Conservation (phyloP, 805 yeast genomes). For the Candida ortonii region DNA sequence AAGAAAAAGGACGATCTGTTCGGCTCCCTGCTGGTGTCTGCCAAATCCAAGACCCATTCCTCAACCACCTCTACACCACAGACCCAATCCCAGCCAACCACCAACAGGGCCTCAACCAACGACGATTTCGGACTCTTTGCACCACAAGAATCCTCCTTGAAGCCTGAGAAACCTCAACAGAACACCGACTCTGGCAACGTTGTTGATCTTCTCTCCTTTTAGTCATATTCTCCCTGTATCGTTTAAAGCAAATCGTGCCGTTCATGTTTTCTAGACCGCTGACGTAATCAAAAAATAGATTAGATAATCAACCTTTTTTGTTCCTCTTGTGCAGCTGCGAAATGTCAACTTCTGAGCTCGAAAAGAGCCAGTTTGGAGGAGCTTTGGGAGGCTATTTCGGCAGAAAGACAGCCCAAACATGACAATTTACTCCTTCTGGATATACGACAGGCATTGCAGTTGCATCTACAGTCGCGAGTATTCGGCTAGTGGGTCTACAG, state of each 20-base stretch:
- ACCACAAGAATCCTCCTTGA: constrained; percentile 4
- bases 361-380: no score
- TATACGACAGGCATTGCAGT: constrained; percentile 88
- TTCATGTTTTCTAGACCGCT: no score
- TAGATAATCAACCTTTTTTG: no score
- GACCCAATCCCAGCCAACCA: constrained; percentile 14
- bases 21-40: constrained; percentile 64
- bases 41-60: constrained; percentile 46
- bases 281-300: no score
- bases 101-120: constrained; percentile 6
- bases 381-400: background rate
- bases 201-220: constrained; percentile 49
- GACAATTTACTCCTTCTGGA: constrained; percentile 83
- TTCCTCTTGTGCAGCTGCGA: no score
- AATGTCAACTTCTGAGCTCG: no score
- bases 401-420: constrained; percentile 27
- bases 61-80: constrained; percentile 17
- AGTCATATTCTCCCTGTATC: no score
- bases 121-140: constrained; percentile 16
- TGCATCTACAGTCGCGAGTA: constrained; percentile 83
- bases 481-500: constrained; percentile 8
- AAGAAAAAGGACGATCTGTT: constrained; percentile 60
- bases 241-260: no score
- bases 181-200: constrained; percentile 34
- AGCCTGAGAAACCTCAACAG: constrained; percentile 3